Evolutionary conservation across 2,329 filamentous ascomycete species (phyloP), one percentile per base, ranked within the genome.

Genomic region (Pezicula radicicola): DNA sequence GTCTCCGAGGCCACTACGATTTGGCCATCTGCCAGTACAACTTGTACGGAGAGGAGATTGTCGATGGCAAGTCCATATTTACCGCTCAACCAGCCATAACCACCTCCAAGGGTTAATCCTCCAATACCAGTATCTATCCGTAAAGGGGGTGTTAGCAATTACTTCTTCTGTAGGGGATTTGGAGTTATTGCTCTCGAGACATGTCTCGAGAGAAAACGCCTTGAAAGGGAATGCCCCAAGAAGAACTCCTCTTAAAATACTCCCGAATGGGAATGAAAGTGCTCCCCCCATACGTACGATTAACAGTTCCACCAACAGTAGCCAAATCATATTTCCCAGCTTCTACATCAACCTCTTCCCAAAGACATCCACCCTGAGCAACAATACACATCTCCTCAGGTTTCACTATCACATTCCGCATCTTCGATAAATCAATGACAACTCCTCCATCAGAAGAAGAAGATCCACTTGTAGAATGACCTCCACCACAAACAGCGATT

Each of bases 71-170:
- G 48, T 4, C 63, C 60, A 16, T 62, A 52, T 7, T 48, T 36
- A 1, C 79, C 77, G 25, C 72, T 76, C 15, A 86, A 67, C 65
- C 77, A 76, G 1, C 83, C 81, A 59, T 80, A 82, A 5, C 60
- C 58, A 2, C 60, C 58, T 13, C 60, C 59, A 12, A 63, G 50
- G 4, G 54, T 57, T 12, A 61, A 43, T 0, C 60, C 63, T 2
- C 57, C 55, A 12, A 63, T 43, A 35, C 54, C 52, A 18, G 49
- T 51, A 48, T 42, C 28, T 30, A 6, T 19, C 19, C 19, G 10
- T 30, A 10, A 30, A 8, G 28, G 10, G 28, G 6, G 28, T 8
- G 28, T 30, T 10, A 30, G 28, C 10, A 30, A 30, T 30, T 10
- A 10, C 28, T 10, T 30, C 6, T 10, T 7, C 10, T 8, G 28